phyloP scores from a whole-genome alignment of 768 basidiomycete genomes.

The Cyclocybe aegerita region DNA sequence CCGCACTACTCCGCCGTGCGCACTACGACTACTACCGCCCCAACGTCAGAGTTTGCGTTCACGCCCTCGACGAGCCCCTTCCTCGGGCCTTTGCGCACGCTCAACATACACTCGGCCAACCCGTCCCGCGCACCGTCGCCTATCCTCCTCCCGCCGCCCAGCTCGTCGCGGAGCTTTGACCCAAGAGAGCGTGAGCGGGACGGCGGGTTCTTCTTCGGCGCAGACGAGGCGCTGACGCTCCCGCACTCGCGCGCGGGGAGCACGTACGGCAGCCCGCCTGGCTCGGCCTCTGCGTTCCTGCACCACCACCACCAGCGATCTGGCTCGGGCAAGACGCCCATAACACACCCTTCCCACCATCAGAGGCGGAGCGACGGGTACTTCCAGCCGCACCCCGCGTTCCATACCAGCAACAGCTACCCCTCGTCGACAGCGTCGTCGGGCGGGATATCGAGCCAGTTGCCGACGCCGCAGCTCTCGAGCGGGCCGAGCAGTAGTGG shows the following conservation, averaged over 20 bases:
- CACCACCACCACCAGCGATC: slow-evolving; percentile 6
- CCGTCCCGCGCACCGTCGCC: slow-evolving; percentile 75
- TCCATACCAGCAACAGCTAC: slow-evolving; percentile 11
- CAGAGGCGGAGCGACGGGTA: slow-evolving; percentile 19
- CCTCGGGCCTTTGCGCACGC: slow-evolving; percentile 72
- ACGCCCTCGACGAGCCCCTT: slow-evolving; percentile 82
- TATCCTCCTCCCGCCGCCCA: slow-evolving; percentile 58
- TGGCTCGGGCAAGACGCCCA: slow-evolving; percentile 6
- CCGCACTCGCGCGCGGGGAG: slow-evolving; percentile 23
- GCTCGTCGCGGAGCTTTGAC: slow-evolving; percentile 19
- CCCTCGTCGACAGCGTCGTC: slow-evolving; percentile 8
- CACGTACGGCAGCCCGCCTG: slow-evolving; percentile 30
- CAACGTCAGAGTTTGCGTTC: slow-evolving; percentile 34
- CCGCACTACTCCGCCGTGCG: slow-evolving; percentile 30
- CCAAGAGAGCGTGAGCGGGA: slow-evolving; percentile 3
- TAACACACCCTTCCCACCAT: slow-evolving; percentile 4
- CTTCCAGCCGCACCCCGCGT: slow-evolving; percentile 10
- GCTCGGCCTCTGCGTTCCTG: slow-evolving; percentile 14
- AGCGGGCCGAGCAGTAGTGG: slow-evolving; percentile 65
- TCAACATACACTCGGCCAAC: slow-evolving; percentile 71
- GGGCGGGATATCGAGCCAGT: slow-evolving; percentile 11
- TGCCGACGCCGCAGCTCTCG: slow-evolving; percentile 62
- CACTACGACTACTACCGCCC: slow-evolving; percentile 25
- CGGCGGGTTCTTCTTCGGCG: slow-evolving; percentile 13
- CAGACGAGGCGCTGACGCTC: slow-evolving; percentile 19